phyloP scores from a whole-genome alignment of 179 eudicot genomes.

The Spergularia azorica region DNA sequence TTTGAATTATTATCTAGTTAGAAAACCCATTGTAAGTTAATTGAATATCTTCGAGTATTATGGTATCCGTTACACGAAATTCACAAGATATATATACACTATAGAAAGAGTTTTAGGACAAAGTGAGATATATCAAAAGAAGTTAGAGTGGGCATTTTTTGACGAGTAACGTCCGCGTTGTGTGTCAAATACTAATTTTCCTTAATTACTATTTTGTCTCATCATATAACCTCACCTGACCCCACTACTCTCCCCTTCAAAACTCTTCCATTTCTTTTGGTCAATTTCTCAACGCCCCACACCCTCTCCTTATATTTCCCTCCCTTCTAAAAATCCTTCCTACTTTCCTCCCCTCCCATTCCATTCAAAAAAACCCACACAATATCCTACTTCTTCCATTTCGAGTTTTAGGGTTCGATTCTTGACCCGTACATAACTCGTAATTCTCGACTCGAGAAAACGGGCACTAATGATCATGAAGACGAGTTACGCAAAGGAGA shows the following conservation, averaged over 20 bases:
- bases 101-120: background rate
- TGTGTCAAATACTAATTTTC: background rate
- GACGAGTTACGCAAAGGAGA: background rate
- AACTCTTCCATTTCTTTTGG: slow-evolving; percentile 2
- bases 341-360: background rate
- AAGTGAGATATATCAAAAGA: background rate
- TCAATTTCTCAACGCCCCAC: slow-evolving; percentile 24
- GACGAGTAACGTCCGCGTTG: slow-evolving; percentile 44
- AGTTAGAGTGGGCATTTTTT: slow-evolving; percentile 24
- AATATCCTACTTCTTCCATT: background rate
- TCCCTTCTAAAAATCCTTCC: slow-evolving; percentile 10
- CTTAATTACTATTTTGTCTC: slow-evolving; percentile 15
- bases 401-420: too few species aligned
- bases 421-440: too few species aligned
- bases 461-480: background rate
- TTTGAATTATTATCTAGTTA: too few species aligned
- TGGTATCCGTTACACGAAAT: too few species aligned
- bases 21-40: too few species aligned
- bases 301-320: background rate
- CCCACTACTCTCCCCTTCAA: slow-evolving; percentile 20
- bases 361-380: background rate
- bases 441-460: too few species aligned
- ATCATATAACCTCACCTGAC: slow-evolving; percentile 10
- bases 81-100: background rate
- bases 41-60: too few species aligned